phyloP scores from a whole-genome alignment of 164 flowering plant species.

The Pachysandra terminalis region DNA sequence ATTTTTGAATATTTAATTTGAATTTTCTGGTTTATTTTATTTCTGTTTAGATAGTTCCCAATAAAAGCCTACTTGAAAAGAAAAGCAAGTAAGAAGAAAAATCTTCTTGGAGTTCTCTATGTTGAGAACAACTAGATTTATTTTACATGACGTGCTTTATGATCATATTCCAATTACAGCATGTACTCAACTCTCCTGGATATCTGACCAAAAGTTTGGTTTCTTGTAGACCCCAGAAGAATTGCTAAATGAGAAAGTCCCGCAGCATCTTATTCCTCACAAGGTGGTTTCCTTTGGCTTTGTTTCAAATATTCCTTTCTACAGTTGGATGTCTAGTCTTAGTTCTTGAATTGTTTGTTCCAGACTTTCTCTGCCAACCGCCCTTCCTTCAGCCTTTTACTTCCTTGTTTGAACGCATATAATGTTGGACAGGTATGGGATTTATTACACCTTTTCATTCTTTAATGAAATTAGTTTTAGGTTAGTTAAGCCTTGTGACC shows the following conservation, averaged over 20 bases:
- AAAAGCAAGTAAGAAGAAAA: too few relatives aligned
- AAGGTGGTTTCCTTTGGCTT: conserved; percentile 48
- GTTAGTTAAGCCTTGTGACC: too few relatives aligned
- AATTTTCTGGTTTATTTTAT: too few relatives aligned
- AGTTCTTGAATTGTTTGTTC: conserved; percentile 8
- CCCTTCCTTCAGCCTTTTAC: conserved; percentile 87
- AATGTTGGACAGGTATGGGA: conserved; percentile 80
- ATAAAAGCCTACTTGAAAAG: too few relatives aligned
- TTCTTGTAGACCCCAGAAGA: conserved; percentile 66
- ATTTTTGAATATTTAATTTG: too few relatives aligned
- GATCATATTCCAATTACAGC: background rate
- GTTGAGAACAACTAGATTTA: too few relatives aligned
- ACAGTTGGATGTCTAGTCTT: conserved; percentile 4
- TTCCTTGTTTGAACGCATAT: conserved; percentile 79
- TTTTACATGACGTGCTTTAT: too few relatives aligned
- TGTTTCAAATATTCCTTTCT: conserved; percentile 3
- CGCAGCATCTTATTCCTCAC: conserved; percentile 79
- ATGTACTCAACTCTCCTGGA: background rate
- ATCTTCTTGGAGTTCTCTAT: too few relatives aligned
- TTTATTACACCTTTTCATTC: background rate
- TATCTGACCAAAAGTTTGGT: conserved; percentile 10
- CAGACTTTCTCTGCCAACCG: conserved; percentile 97
- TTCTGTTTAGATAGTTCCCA: too few relatives aligned
- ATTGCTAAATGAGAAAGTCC: conserved; percentile 77
- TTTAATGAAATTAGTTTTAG: background rate